Evolutionary conservation across 345 rosid genomes (phyloP).

Genomic region (Fremontodendron californicum): DNA sequence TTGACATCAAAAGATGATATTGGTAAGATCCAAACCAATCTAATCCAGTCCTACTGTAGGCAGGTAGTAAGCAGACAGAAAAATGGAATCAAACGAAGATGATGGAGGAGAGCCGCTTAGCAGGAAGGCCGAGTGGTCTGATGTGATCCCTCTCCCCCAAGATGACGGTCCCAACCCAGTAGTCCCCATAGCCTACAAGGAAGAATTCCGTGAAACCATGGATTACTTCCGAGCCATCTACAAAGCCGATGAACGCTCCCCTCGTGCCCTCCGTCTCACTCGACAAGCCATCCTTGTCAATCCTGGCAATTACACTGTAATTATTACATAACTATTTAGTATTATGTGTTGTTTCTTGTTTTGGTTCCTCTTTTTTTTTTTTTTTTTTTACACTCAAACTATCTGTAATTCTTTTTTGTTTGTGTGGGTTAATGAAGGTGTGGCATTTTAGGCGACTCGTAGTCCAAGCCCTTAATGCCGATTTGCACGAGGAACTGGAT

Average conservation of each 20-base stretch:
- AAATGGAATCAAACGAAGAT: constrained; percentile 24
- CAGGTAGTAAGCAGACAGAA: neutral
- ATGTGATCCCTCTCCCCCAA: constrained; percentile 66
- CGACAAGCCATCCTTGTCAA: constrained; percentile 53
- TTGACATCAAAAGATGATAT: too few relatives aligned
- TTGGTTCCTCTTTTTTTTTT: neutral
- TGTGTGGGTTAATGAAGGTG: constrained; percentile 44
- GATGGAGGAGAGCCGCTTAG: constrained; percentile 37
- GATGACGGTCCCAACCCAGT: constrained; percentile 88
- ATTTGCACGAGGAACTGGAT: constrained; percentile 50
- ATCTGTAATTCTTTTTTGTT: neutral
- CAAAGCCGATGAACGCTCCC: constrained; percentile 64
- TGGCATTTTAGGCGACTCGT: constrained; percentile 89
- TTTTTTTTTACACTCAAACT: neutral
- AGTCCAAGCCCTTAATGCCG: constrained; percentile 47
- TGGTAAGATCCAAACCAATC: too few relatives aligned
- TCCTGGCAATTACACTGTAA: constrained; percentile 90
- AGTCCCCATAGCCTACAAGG: constrained; percentile 74
- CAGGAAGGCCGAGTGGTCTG: constrained; percentile 66
- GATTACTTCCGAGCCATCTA: constrained; percentile 85
- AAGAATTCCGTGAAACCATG: constrained; percentile 78
- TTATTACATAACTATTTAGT: neutral
- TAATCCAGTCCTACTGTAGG: neutral
- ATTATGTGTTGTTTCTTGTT: neutral
- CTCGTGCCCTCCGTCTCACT: constrained; percentile 70